phyloP scores from a whole-genome alignment of 1,139 yeast genomes.

The Yamadazyma oceani region DNA sequence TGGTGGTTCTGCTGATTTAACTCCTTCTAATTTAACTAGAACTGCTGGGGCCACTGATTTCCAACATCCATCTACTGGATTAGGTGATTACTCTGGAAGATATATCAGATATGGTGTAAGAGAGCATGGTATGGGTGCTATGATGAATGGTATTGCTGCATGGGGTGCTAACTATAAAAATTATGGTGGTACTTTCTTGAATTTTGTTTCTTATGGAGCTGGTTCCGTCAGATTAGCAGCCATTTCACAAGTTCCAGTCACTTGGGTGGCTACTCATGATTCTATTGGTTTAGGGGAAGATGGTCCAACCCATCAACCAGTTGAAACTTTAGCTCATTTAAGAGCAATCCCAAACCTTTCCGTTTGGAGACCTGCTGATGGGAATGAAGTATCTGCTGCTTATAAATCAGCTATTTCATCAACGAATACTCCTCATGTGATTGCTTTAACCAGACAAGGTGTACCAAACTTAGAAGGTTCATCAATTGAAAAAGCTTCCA shows the following conservation, averaged over 20 bases:
- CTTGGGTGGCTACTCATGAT: constrained; percentile 99
- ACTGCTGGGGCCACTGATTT: constrained; percentile 82
- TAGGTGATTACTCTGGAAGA: constrained; percentile 90
- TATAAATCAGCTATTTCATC: constrained; percentile 77
- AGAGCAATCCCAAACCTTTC: constrained; percentile 94
- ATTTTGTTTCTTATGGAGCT: constrained; percentile 96
- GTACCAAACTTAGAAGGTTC: constrained; percentile 96
- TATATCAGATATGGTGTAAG: constrained; percentile 98
- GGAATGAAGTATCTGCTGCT: constrained; percentile 98
- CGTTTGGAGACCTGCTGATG: constrained; percentile 99
- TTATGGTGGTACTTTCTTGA: constrained; percentile 97
- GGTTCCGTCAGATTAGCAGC: constrained; percentile 98
- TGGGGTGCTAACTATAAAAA: constrained; percentile 91
- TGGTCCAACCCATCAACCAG: constrained; percentile 99
- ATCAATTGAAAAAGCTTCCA: constrained; percentile 83
- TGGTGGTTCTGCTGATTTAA: constrained; percentile 99
- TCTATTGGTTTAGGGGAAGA: constrained; percentile 99
- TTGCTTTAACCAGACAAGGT: constrained; percentile 97
- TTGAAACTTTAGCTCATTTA: constrained; percentile 96
- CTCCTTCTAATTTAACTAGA: constrained; percentile 97
- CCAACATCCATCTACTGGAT: constrained; percentile 82
- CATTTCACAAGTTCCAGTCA: constrained; percentile 87
- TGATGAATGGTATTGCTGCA: constrained; percentile 96
- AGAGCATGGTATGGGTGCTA: constrained; percentile 99
- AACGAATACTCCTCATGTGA: constrained; percentile 76